phyloP scores from a whole-genome alignment of 441 rosid genomes.

The Pelargonium fulgidum region DNA sequence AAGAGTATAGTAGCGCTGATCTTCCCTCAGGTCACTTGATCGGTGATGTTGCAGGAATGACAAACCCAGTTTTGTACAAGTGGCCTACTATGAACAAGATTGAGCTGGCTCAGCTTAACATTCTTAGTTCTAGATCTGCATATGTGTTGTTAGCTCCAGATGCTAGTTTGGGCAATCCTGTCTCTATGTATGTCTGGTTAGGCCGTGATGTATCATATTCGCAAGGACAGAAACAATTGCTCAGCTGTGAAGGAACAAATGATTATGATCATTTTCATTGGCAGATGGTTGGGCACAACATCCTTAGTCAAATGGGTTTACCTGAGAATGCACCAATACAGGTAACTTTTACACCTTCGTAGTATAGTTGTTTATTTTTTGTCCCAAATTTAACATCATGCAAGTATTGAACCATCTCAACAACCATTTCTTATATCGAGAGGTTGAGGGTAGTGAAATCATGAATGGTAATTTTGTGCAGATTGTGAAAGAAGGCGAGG shows the following conservation, averaged over 20 bases:
- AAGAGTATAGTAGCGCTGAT: slow-evolving; percentile 13
- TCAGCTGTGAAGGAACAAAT: slow-evolving; percentile 13
- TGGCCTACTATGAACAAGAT: slow-evolving; percentile 37
- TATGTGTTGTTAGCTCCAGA: slow-evolving; percentile 33
- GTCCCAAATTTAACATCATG: not conserved
- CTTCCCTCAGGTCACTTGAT: slow-evolving; percentile 11
- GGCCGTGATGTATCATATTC: slow-evolving; percentile 20
- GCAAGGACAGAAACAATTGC: slow-evolving; percentile 19
- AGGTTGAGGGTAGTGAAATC: not conserved
- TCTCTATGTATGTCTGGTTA: slow-evolving; percentile 34
- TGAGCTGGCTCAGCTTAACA: slow-evolving; percentile 20
- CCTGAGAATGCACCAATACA: slow-evolving; percentile 25
- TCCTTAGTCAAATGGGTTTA: slow-evolving; percentile 28
- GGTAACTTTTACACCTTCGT: slow-evolving; percentile 23
- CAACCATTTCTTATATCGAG: no score
- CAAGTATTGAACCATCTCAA: no score
- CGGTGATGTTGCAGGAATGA: slow-evolving; percentile 15
- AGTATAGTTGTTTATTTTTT: slow-evolving; percentile 2
- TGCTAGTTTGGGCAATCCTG: slow-evolving; percentile 12
- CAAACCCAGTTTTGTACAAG: slow-evolving; percentile 24
- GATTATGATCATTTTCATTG: slow-evolving; percentile 21
- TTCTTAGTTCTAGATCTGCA: slow-evolving; percentile 32
- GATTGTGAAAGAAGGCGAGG: slow-evolving; percentile 39
- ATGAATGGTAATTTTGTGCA: slow-evolving; percentile 20
- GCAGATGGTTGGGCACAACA: slow-evolving; percentile 27